Percentiles rank a stretch among this genome's conserved stretches.
These are phyloP conservation scores for Rhynchosporium secalis DNA, from an alignment of 2,329 filamentous ascomycete genomes.

Conservation along the genomic window DNA sequence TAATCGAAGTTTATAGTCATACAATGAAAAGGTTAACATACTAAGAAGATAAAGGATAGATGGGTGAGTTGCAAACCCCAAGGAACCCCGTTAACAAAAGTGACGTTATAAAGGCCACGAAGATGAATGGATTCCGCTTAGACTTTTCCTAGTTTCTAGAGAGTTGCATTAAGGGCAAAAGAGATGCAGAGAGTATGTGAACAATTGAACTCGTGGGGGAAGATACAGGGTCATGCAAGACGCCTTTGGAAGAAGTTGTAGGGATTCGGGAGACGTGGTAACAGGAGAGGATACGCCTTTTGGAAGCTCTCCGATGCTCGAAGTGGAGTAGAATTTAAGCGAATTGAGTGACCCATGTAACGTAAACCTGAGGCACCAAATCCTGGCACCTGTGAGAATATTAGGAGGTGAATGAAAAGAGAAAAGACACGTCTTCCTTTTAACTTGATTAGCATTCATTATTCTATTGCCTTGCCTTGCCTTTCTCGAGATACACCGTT, in stretches of 20 bases:
- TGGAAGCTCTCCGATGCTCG: constrained; percentile 10
- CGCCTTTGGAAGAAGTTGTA: constrained; percentile 18
- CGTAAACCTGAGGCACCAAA: constrained; percentile 4
- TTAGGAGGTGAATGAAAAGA: neutral
- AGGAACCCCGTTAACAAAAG: constrained; percentile 14
- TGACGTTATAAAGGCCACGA: constrained; percentile 36
- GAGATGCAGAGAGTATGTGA: constrained; percentile 16
- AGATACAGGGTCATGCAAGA: constrained; percentile 27
- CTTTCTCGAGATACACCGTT: neutral
- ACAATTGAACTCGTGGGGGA: constrained; percentile 13
- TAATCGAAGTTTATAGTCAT: neutral
- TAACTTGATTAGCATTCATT: neutral
- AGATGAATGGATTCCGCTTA: constrained; percentile 27
- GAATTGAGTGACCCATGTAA: neutral
- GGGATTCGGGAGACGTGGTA: neutral
- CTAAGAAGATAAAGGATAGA: constrained; percentile 21
- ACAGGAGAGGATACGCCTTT: constrained; percentile 3
- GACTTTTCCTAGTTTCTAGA: constrained; percentile 28
- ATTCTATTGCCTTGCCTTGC: too few species aligned
- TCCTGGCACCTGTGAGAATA: neutral
- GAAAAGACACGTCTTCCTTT: neutral
- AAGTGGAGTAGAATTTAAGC: constrained; percentile 13
- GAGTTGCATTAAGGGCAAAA: constrained; percentile 35
- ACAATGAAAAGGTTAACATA: constrained; percentile 18
- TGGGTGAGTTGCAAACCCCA: constrained; percentile 21